Percentiles rank a stretch among this genome's conserved stretches.
Evolutionary conservation across 495 filamentous ascomycete genomes (phyloP).

Genomic region (Hypoxylon rickii): DNA sequence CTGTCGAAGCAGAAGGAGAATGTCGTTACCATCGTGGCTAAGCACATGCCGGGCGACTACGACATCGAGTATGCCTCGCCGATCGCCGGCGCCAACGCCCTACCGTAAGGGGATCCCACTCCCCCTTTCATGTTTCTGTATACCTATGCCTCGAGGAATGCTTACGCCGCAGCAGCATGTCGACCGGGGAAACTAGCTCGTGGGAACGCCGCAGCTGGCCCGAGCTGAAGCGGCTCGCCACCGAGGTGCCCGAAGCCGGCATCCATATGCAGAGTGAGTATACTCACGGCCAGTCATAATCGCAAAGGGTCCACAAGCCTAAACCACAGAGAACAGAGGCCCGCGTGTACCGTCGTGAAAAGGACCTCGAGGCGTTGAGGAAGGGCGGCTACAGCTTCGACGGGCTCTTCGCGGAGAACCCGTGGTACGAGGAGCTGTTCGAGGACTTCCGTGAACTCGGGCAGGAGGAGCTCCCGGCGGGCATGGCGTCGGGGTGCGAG

Average conservation of each 20-base stretch:
- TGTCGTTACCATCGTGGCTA: constrained; percentile 78
- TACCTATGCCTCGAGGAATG: no score
- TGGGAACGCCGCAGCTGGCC: constrained; percentile 75
- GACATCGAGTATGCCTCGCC: constrained; percentile 96
- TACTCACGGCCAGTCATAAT: no score
- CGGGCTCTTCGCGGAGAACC: constrained; percentile 63
- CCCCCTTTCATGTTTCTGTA: neutral
- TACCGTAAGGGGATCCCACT: constrained; percentile 63
- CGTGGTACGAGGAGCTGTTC: constrained; percentile 84
- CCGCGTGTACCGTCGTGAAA: constrained; percentile 47
- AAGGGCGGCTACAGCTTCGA: constrained; percentile 47
- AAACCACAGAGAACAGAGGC: constrained; percentile 38
- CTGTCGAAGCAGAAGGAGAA: constrained; percentile 73
- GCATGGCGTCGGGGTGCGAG: constrained; percentile 66
- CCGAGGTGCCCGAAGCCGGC: constrained; percentile 80
- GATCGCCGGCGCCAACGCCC: constrained; percentile 91
- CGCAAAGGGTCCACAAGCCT: neutral
- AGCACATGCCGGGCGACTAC: constrained; percentile 98
- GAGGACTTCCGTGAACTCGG: constrained; percentile 67
- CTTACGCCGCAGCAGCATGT: constrained; percentile 40
- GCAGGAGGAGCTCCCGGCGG: constrained; percentile 58
- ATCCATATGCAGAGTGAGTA: constrained; percentile 83
- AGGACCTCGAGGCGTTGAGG: constrained; percentile 37
- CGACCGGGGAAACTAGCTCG: constrained; percentile 42
- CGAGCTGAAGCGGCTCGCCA: constrained; percentile 65